phyloP scores from a whole-genome alignment of 495 filamentous ascomycete genomes.

The Trypethelium eluteriae region DNA sequence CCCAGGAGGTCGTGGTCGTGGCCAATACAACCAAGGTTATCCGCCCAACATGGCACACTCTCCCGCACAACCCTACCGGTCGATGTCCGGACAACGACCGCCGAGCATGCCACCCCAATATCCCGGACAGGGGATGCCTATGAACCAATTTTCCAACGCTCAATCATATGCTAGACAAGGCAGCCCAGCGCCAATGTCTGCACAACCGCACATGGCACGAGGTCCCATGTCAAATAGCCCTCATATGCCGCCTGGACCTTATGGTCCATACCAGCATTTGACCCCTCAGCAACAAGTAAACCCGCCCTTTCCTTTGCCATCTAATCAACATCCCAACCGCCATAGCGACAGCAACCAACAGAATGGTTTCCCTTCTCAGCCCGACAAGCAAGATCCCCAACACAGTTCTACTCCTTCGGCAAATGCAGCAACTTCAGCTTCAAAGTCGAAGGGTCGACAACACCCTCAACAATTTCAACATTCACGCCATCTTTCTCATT shows the following conservation, averaged over 20 bases:
- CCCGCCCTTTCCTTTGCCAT: slow-evolving; percentile 44
- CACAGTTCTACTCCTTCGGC: not conserved
- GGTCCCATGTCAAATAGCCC: slow-evolving; percentile 21
- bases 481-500: slow-evolving; percentile 25
- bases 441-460: not conserved
- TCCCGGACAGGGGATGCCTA: slow-evolving; percentile 23
- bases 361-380: not conserved
- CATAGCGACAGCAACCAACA: not conserved
- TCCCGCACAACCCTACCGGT: slow-evolving; percentile 53
- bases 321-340: slow-evolving; percentile 22
- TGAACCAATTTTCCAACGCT: not conserved
- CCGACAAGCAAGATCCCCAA: not conserved
- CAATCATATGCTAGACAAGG: slow-evolving; percentile 25
- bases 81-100: slow-evolving; percentile 55
- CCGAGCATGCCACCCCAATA: slow-evolving; percentile 58
- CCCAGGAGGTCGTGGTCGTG: slow-evolving; percentile 61
- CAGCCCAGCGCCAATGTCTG: slow-evolving; percentile 63
- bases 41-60: slow-evolving; percentile 61
- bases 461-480: not conserved
- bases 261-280: slow-evolving; percentile 53
- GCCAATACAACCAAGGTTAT: slow-evolving; percentile 41
- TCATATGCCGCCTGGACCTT: slow-evolving; percentile 34
- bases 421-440: slow-evolving; percentile 5
- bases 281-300: slow-evolving; percentile 52
- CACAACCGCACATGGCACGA: slow-evolving; percentile 62